phyloP scores from a whole-genome alignment of 2,329 filamentous ascomycete species.

The Mycosphaerella sp. region DNA sequence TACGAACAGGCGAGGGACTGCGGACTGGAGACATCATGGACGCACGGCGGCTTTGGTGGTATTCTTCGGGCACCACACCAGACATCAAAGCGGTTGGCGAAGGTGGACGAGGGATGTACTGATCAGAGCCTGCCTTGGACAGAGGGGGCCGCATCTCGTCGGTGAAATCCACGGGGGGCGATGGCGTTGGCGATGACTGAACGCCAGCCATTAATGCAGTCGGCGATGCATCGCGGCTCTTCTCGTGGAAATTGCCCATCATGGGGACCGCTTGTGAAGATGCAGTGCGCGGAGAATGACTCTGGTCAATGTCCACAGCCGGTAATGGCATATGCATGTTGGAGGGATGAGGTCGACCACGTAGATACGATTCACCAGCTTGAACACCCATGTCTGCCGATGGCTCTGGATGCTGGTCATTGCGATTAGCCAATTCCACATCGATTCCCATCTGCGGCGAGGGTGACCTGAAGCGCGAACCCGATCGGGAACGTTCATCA shows the following conservation, averaged over 20 bases:
- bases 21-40: constrained; percentile 5
- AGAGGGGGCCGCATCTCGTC: constrained; percentile 7
- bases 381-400: constrained; percentile 6
- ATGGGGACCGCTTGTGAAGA: constrained; percentile 15
- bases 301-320: constrained; percentile 8
- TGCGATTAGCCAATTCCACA: constrained; percentile 1
- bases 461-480: constrained; percentile 3
- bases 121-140: constrained; percentile 10
- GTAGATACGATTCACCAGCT: background rate
- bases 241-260: background rate
- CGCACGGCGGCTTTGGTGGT: constrained; percentile 2
- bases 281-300: constrained; percentile 11
- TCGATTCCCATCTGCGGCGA: constrained; percentile 7
- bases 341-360: background rate
- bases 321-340: constrained; percentile 10
- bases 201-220: constrained; percentile 7
- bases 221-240: constrained; percentile 2
- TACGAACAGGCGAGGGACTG: constrained; percentile 4
- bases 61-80: constrained; percentile 12
- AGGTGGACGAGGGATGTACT: constrained; percentile 7
- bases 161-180: background rate
- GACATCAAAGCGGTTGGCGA: constrained; percentile 14
- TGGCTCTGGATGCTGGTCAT: constrained; percentile 1
- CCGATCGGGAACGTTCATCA: background rate
- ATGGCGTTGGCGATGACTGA: constrained; percentile 1